Evolutionary conservation across 805 yeast genomes (phyloP).

Genomic region (Yamadazyma kitorensis): DNA sequence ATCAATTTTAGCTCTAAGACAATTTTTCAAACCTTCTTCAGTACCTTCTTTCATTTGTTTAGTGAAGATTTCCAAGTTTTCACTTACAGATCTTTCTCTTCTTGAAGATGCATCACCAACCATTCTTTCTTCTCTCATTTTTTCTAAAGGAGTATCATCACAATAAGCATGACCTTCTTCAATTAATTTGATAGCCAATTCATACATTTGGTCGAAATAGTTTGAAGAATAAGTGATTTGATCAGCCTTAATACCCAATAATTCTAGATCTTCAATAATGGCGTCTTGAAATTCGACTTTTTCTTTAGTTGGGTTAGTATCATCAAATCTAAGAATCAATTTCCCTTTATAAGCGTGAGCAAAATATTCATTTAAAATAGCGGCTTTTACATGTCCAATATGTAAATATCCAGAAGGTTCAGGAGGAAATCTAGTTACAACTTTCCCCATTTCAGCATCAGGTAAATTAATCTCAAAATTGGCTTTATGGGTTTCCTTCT

Average conservation of each 20-base stretch:
- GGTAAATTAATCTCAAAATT: slow-evolving; percentile 90
- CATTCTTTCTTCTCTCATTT: slow-evolving; percentile 98
- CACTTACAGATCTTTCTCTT: slow-evolving; percentile 92
- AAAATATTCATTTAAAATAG: slow-evolving; percentile 92
- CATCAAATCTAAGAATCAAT: slow-evolving; percentile 94
- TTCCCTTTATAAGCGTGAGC: slow-evolving; percentile 96
- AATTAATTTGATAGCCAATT: slow-evolving; percentile 79
- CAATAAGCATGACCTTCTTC: slow-evolving; percentile 96
- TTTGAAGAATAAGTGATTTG: slow-evolving; percentile 85
- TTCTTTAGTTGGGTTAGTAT: slow-evolving; percentile 97
- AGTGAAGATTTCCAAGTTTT: slow-evolving; percentile 79
- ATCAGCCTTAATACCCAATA: slow-evolving; percentile 94
- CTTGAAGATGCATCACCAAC: slow-evolving; percentile 91
- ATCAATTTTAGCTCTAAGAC: slow-evolving; percentile 96
- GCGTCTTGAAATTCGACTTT: slow-evolving; percentile 92
- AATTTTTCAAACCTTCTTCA: slow-evolving; percentile 85
- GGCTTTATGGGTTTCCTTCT: slow-evolving; percentile 89
- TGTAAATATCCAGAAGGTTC: slow-evolving; percentile 99
- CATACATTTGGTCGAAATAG: slow-evolving; percentile 90
- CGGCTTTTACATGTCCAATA: slow-evolving; percentile 99
- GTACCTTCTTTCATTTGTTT: slow-evolving; percentile 94
- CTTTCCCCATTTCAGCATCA: slow-evolving; percentile 90
- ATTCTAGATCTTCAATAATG: slow-evolving; percentile 84
- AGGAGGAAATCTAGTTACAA: slow-evolving; percentile 98
- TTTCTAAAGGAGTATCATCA: slow-evolving; percentile 92